These are phyloP conservation scores for Eutrema heterophyllum DNA, from an alignment of 345 rosid genomes.

Conservation along the genomic window DNA sequence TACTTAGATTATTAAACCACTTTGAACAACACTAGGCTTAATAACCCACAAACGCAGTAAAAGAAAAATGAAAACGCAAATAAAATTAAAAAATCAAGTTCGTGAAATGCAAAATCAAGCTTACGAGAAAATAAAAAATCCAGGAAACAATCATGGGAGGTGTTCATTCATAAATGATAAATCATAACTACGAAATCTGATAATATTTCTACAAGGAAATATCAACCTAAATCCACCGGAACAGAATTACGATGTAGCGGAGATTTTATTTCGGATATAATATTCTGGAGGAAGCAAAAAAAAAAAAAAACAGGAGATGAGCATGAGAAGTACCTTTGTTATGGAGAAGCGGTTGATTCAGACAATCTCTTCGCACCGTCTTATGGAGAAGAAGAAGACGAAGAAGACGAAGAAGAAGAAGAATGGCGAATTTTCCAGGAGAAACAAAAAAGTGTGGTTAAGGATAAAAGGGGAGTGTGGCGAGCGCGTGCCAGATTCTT, in stretches of 20 bases:
- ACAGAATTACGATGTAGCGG: background rate
- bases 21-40: background rate
- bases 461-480: slow-evolving; percentile 32
- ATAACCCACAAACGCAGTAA: background rate
- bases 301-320: background rate
- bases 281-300: background rate
- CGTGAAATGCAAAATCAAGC: background rate
- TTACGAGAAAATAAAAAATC: background rate
- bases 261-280: background rate
- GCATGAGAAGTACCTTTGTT: background rate
- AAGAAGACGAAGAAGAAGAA: slow-evolving; percentile 5
- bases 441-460: background rate
- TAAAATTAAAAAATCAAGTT: background rate
- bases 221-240: background rate
- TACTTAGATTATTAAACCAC: background rate
- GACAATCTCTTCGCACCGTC: slow-evolving; percentile 4
- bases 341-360: background rate
- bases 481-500: slow-evolving; percentile 26
- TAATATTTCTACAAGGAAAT: background rate
- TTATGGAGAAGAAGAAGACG: background rate
- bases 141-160: background rate
- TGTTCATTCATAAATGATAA: background rate
- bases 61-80: background rate
- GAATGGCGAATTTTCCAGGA: background rate
- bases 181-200: background rate